Conservation (phyloP, 2,329 filamentous ascomycete species). For the Fusarium phyllophilum region DNA sequence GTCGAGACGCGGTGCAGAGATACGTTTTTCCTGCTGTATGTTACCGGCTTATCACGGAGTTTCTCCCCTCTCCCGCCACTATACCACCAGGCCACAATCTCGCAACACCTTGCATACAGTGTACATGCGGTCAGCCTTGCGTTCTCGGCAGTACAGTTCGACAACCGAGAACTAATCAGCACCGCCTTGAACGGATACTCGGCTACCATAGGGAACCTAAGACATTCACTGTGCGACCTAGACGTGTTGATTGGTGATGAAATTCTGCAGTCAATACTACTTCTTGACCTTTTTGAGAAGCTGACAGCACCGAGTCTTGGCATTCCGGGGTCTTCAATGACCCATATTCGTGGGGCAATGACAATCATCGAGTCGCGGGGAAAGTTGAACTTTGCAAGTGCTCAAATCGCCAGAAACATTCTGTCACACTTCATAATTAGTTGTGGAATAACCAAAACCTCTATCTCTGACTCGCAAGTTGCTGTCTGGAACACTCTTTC, state of each 20-base stretch:
- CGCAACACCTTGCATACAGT: neutral
- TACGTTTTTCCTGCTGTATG: neutral
- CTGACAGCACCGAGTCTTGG: neutral
- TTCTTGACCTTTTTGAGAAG: neutral
- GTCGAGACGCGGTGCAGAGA: neutral
- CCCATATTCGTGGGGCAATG: neutral
- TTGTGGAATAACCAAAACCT: neutral
- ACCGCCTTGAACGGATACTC: neutral
- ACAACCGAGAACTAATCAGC: neutral
- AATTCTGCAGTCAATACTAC: neutral
- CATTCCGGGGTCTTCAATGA: neutral
- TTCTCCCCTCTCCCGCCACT: neutral
- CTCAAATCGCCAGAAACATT: neutral
- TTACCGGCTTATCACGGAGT: neutral
- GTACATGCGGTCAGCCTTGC: neutral
- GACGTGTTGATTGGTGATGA: neutral
- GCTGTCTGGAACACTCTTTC: neutral
- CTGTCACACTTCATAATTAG: neutral
- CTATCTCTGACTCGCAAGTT: neutral
- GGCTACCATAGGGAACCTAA: neutral
- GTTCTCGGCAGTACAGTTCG: neutral
- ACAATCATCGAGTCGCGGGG: neutral
- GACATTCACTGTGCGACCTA: neutral
- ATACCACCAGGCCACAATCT: neutral
- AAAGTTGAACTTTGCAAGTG: neutral